Evolutionary conservation across 305 asterid genomes (phyloP), one percentile per base, ranked within the genome.

Genomic region (Fraxinus floribunda): DNA sequence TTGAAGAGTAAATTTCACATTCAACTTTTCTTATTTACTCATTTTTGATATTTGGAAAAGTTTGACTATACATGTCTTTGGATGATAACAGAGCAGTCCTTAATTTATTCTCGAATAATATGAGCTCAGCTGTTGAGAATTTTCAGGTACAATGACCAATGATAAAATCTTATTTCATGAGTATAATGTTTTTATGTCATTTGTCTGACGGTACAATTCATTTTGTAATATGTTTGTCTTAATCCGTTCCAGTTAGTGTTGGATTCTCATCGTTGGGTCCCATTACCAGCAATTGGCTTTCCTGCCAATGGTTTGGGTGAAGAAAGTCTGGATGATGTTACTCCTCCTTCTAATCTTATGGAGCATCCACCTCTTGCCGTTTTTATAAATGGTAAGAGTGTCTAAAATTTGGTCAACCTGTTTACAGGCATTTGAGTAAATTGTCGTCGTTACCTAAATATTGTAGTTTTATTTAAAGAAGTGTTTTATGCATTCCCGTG

Each of bases 311-410:
- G 87, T 82, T 86, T 91, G 11, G 91, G 95, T 81, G 97, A 91
- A 77, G 97, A 90, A 84, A 88, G 86, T 86, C 91, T 84, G 20
- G 98, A 91, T 75, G 98, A 89, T 89, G 86, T 94, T 52, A 86
- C 90, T 79, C 97, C 98, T 68, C 97, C 97, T 82, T 85, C 98
- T 80, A 89, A 85, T 90, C 92, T 94, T 18, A 94, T 94, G 98
- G 98, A 94, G 89, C 97, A 94, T 87, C 95, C 97, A 76, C 97
- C 97, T 83, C 93, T 94, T 81, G 98, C 98, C 74, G 94, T 94
- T 80, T 94, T 94, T 62, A 82, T 93, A 66, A 91, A 94, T 85
- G 97, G 97, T 94, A 87, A 49, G 86, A 39, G 80, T 82, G 34
- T 66, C n/a, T 66, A 39, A 81, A 79, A 77, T 22, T 35, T 78